Conservation (phyloP, 176 grass and related monocot species). For the Pharus latifolius region DNA sequence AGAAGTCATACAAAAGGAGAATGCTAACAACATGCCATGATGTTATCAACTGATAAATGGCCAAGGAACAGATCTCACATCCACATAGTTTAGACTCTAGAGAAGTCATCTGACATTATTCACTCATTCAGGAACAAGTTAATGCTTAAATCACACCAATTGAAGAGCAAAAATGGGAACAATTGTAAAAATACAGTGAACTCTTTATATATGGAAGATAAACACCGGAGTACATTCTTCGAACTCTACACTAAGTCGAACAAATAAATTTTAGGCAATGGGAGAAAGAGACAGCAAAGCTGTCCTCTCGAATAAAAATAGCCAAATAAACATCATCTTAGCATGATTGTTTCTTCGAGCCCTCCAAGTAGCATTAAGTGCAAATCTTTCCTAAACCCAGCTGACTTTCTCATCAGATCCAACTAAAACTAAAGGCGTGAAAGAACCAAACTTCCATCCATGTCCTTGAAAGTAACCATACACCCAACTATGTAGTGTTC, state of each 20-base stretch:
- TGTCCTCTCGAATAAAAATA: constrained; percentile 24
- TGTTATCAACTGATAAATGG: no score
- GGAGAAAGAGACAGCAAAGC: constrained; percentile 2
- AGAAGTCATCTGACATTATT: no score
- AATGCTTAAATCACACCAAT: background rate
- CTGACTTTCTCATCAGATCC: constrained; percentile 24
- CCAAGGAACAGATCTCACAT: no score
- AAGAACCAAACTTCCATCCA: constrained; percentile 12
- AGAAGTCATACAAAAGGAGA: no score
- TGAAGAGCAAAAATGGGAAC: background rate
- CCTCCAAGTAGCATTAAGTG: constrained; percentile 16
- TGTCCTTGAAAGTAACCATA: constrained; percentile 32
- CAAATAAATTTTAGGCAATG: constrained; percentile 46
- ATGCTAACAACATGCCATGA: no score
- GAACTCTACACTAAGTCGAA: constrained; percentile 38
- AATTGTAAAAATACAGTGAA: constrained; percentile 17
- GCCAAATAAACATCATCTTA: constrained; percentile 33
- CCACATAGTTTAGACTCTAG: no score
- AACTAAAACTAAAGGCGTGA: constrained; percentile 23
- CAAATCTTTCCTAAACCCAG: constrained; percentile 25
- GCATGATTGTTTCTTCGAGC: constrained; percentile 13
- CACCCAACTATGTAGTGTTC: constrained; percentile 22
- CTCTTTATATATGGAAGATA: constrained; percentile 46
- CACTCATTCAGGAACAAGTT: background rate
- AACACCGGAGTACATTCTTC: constrained; percentile 27